Evolutionary conservation across 805 yeast genomes (phyloP).

Genomic region (Yamadazyma akitaensis): DNA sequence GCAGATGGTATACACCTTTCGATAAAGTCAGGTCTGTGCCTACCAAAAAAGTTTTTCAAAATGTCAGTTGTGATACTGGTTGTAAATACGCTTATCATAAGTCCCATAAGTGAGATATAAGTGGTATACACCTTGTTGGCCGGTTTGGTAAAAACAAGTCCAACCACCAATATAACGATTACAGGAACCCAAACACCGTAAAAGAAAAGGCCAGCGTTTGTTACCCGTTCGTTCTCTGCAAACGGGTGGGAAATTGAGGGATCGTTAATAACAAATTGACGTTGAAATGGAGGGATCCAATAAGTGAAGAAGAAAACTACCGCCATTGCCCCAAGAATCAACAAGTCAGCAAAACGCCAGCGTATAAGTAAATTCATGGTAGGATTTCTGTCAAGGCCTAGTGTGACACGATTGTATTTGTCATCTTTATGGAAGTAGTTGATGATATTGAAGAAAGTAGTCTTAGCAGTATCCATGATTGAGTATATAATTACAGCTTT

Average conservation of each 20-base stretch:
- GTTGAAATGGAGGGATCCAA: constrained; percentile 57
- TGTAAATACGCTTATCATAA: constrained; percentile 54
- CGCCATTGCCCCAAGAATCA: constrained; percentile 21
- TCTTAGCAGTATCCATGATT: constrained; percentile 13
- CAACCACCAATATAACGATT: constrained; percentile 31
- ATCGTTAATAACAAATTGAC: constrained; percentile 77
- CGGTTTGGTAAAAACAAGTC: constrained; percentile 45
- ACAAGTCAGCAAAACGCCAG: constrained; percentile 26
- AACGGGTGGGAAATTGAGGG: constrained; percentile 77
- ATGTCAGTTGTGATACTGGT: constrained; percentile 67
- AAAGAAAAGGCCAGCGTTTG: constrained; percentile 50
- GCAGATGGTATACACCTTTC: constrained; percentile 74
- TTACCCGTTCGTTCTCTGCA: constrained; percentile 71
- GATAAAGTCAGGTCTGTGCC: constrained; percentile 89
- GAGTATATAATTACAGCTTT: too few species aligned
- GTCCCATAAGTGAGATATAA: constrained; percentile 65
- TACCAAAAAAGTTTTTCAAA: constrained; percentile 79
- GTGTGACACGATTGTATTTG: constrained; percentile 24
- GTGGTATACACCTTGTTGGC: constrained; percentile 56
- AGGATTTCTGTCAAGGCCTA: constrained; percentile 21
- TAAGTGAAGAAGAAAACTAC: constrained; percentile 21
- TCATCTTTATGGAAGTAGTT: constrained; percentile 22
- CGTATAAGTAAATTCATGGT: constrained; percentile 13
- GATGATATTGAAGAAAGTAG: constrained; percentile 12
- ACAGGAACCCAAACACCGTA: constrained; percentile 53